Evolutionary conservation across 176 grass and related monocot genomes (phyloP), one percentile per base, ranked within the genome.

Genomic region (Thinopyrum elongatum): DNA sequence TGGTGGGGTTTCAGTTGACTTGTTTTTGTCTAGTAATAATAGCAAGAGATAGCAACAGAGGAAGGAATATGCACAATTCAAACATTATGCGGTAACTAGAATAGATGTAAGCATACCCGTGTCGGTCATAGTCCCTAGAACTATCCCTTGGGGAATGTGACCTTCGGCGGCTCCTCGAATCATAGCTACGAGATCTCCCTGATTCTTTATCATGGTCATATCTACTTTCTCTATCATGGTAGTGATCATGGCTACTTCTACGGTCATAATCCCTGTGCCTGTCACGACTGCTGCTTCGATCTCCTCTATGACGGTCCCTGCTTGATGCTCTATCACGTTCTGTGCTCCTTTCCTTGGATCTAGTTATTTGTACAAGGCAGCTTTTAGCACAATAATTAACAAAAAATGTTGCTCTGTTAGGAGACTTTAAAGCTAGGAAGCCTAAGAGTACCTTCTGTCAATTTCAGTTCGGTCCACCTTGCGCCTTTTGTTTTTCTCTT

Each of bases 401-500:
- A 44, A 12, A 21, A 58, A 21, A 57, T 82, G 41, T 59, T 49
- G 61, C 61, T 28, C 11, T 79, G 27, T 21, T 31, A 81, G 55
- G 14, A 77, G 12, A 21, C 63, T 78, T 44, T 26, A 59, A 53
- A 88, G 6, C 41, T 74, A 28, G 21, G 34, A 82, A 87, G 69
- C 16, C 61, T 76, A 81, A 65, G 19, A 57, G 2, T 80, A 92
- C 95, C 91, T 91, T 84, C 84, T 90, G 29, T 94, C 93, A 78
- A 87, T 71, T 75, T 94, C 93, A 61, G 72, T 26, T 76, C 74
- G 85, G 66, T 88, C 93, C 35, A 89, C 70, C 88, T 94, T 98
- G 27, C 84, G 83, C 64, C 79, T 93, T 82, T 92, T 95, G 80
- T 94, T 91, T 89, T 91, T 98, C 80, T 91, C 95, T 83, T 95